phyloP scores from a whole-genome alignment of 441 rosid genomes.

The California macrophylla region DNA sequence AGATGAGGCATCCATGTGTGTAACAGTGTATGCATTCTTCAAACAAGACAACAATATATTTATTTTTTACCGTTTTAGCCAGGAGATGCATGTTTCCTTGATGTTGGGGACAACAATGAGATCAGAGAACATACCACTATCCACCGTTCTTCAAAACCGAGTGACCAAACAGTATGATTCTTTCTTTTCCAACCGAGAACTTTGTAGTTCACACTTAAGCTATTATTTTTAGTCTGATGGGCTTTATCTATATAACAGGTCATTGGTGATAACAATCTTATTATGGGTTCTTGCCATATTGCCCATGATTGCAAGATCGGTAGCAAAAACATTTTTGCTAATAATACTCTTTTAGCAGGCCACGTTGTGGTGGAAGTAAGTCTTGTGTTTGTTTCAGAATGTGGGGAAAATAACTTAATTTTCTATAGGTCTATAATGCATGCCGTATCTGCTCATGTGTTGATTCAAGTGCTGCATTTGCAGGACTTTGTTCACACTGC shows the following conservation, averaged over 20 bases:
- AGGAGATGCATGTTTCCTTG: constrained; percentile 73
- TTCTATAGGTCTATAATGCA: constrained; percentile 1
- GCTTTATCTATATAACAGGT: constrained; percentile 35
- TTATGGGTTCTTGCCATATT: constrained; percentile 94
- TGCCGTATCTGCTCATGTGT: constrained; percentile 17
- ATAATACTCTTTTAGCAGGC: constrained; percentile 82
- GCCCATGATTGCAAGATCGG: constrained; percentile 95
- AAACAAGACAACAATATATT: not conserved
- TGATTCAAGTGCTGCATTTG: constrained; percentile 32
- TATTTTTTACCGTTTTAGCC: constrained; percentile 27
- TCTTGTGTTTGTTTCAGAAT: constrained; percentile 4
- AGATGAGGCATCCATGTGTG: not conserved
- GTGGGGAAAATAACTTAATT: not conserved
- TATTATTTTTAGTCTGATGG: constrained; percentile 12
- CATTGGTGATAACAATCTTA: constrained; percentile 70
- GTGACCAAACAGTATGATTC: constrained; percentile 51
- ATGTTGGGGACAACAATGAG: constrained; percentile 73
- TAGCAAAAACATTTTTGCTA: constrained; percentile 73
- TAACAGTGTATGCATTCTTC: not conserved
- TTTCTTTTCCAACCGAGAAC: not conserved
- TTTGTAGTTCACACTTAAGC: not conserved
- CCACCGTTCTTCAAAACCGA: constrained; percentile 76
- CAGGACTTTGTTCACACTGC: constrained; percentile 78
- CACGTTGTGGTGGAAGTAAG: constrained; percentile 82
- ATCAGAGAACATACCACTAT: constrained; percentile 76